These are phyloP conservation scores for Eimeria sp. DNA, from an alignment of 169 alveolate genomes.

Conservation along the genomic window DNA sequence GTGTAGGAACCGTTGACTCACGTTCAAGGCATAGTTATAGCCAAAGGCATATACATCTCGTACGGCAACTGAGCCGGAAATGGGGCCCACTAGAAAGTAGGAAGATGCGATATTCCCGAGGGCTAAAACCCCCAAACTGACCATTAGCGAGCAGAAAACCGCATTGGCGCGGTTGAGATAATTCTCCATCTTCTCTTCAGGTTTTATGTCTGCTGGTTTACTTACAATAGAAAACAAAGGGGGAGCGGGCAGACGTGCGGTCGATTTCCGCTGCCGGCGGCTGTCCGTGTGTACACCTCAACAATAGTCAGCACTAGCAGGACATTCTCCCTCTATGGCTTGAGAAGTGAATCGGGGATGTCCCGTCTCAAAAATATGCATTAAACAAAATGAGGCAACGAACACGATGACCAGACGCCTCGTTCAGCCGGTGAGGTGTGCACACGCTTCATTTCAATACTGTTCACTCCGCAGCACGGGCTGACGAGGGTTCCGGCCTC, in stretches of 20 bases:
- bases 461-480: not conserved
- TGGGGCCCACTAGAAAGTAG: constrained; percentile 62
- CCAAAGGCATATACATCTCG: constrained; percentile 83
- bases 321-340: not conserved
- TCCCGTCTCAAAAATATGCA: not conserved
- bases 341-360: not conserved
- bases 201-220: not conserved
- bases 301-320: not conserved
- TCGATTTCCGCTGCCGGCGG: not conserved
- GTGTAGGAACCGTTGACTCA: not conserved
- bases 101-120: constrained; percentile 83
- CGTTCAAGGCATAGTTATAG: constrained; percentile 80
- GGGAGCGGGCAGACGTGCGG: not conserved
- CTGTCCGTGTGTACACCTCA: constrained; percentile 18
- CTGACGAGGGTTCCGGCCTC: not conserved
- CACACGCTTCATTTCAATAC: constrained; percentile 7
- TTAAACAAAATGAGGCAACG: not conserved
- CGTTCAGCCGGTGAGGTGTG: not conserved
- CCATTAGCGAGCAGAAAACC: constrained; percentile 83
- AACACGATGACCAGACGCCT: not conserved
- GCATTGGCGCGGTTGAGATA: constrained; percentile 84
- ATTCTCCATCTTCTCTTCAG: constrained; percentile 83
- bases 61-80: constrained; percentile 77
- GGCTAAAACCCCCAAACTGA: constrained; percentile 82
- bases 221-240: not conserved